Base-by-base conservation (phyloP, 768 basidiomycete species). In the Pleurotus salmoneostramineus region DNA sequence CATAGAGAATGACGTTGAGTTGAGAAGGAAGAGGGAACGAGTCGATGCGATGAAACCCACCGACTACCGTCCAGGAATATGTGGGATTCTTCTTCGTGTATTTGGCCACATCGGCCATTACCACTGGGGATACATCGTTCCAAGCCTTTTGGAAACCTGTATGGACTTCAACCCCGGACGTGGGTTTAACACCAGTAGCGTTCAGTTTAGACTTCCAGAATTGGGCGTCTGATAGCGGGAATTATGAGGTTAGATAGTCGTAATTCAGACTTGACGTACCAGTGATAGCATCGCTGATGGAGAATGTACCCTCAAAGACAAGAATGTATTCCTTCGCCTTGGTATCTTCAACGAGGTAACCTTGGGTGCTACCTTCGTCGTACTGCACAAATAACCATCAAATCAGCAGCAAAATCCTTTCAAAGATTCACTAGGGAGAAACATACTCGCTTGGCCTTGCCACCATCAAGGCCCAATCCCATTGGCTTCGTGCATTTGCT, bases 91-190 rank as follows among this genome's bases (percentile, higher is more conserved):
- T 43, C 52, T 55, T 55, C 17, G n/a, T 14, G 32, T 40, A 55
- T 43, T 21, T 55, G 2, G 52, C 52, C 15, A 43, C 37, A 27
- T n/a, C 3, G 4, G 40, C 31, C 52, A 55, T 55, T 17, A 55
- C 37, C 5, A 11, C 40, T 14, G 31, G 21, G 17, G 35, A 12
- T 6, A 55, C 40, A 8, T 11, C 52, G 43, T 36, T 15, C 52
- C 52, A 55, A 8, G 52, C 52, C 52, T 55, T 55, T 40, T 55
- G 52, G 52, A 55, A 55, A 27, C 52, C 52, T 11, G 52, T 12
- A n/a, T 55, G 52, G 10, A 55, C 52, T 3, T 17, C 4, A 0
- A 31, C 36, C 12, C 32, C 43, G 31, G 52, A 10, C 6, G 14
- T 17, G 40, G 40, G 1, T 3, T 43, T 55, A 12, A 42, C 36